phyloP scores from a whole-genome alignment of 1,139 yeast species.

The Candida dubliniensis region DNA sequence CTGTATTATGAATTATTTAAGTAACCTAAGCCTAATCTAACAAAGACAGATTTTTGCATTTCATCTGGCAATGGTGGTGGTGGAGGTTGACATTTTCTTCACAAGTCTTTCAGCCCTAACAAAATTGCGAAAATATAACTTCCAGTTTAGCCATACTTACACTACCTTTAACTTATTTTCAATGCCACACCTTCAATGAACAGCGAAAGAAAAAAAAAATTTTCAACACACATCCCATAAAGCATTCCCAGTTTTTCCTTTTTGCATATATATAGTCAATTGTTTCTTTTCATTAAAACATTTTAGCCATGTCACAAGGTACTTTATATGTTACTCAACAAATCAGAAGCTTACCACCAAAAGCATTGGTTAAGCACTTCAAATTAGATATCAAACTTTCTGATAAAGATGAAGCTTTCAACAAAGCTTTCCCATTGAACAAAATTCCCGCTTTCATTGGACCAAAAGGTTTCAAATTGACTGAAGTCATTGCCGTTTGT shows the following conservation, averaged over 20 bases:
- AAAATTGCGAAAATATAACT: too few relatives aligned
- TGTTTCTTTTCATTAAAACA: too few relatives aligned
- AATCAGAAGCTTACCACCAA: conserved; percentile 50
- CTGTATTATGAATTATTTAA: too few relatives aligned
- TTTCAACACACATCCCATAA: neutral
- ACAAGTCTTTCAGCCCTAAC: too few relatives aligned
- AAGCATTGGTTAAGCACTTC: conserved; percentile 67
- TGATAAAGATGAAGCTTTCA: conserved; percentile 46
- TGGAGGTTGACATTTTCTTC: too few relatives aligned
- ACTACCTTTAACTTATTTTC: neutral
- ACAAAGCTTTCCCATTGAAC: conserved; percentile 64
- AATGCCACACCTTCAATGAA: too few relatives aligned
- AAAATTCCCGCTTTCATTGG: conserved; percentile 80
- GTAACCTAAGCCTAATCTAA: too few relatives aligned
- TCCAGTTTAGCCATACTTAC: neutral
- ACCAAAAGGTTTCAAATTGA: conserved; percentile 75
- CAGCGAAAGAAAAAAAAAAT: neutral
- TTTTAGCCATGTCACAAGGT: conserved; percentile 47
- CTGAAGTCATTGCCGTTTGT: conserved; percentile 76
- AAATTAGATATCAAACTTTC: conserved; percentile 67
- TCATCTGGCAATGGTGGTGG: too few relatives aligned
- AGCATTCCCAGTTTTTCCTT: neutral
- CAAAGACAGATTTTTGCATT: too few relatives aligned
- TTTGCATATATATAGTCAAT: neutral
- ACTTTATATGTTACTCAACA: conserved; percentile 56